Conservation (phyloP, 352 stramenopile genomes). For the Pythium aquatile region DNA sequence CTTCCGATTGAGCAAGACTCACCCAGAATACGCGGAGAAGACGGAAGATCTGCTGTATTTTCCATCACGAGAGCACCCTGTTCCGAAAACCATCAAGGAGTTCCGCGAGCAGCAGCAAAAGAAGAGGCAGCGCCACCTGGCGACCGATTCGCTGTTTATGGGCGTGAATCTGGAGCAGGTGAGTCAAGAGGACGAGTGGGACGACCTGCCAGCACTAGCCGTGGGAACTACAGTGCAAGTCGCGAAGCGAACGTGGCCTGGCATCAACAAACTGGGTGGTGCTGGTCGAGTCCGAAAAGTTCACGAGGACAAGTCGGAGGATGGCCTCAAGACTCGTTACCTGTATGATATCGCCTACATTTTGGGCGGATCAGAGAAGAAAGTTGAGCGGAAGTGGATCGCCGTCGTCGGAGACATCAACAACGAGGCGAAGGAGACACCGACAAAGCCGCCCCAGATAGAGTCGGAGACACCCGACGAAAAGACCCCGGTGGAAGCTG, state of each 20-base stretch:
- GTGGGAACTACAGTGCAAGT: slow-evolving; percentile 70
- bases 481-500: background rate
- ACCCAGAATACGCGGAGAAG: slow-evolving; percentile 13
- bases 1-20: slow-evolving; percentile 10
- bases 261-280: slow-evolving; percentile 85
- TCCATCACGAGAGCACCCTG: slow-evolving; percentile 31
- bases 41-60: slow-evolving; percentile 15
- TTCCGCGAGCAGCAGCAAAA: slow-evolving; percentile 51
- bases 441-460: slow-evolving; percentile 15
- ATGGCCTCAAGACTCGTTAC: slow-evolving; percentile 36
- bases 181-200: slow-evolving; percentile 37
- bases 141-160: slow-evolving; percentile 52
- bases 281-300: slow-evolving; percentile 65
- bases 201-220: slow-evolving; percentile 42
- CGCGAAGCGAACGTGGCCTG: slow-evolving; percentile 79
- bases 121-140: slow-evolving; percentile 49
- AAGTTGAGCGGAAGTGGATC: slow-evolving; percentile 81
- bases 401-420: slow-evolving; percentile 44
- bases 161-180: slow-evolving; percentile 39
- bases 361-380: slow-evolving; percentile 71
- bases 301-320: slow-evolving; percentile 38
- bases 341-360: slow-evolving; percentile 78
- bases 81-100: slow-evolving; percentile 45
- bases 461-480: background rate
- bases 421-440: slow-evolving; percentile 17